These are phyloP conservation scores for Phytopythium delawarense DNA, from an alignment of 352 stramenopile genomes.

Conservation along the genomic window DNA sequence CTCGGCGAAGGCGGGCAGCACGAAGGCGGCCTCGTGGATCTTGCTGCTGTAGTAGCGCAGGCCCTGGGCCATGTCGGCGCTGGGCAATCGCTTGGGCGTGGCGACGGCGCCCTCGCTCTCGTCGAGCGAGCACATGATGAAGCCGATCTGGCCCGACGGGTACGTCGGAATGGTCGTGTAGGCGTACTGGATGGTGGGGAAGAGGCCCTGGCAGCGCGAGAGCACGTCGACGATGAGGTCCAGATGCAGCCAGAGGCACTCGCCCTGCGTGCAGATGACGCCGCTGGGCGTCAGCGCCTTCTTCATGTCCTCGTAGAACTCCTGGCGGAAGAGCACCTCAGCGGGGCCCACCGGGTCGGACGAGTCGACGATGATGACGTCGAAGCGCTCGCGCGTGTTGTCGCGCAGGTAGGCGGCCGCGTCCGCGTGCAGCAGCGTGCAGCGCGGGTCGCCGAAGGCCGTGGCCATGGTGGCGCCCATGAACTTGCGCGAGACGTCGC, in stretches of 20 bases:
- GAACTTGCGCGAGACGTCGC: constrained; percentile 94
- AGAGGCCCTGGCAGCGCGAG: constrained; percentile 85
- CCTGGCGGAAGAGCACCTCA: constrained; percentile 92
- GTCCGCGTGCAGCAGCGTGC: constrained; percentile 93
- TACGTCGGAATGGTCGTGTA: constrained; percentile 99
- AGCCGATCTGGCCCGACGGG: constrained; percentile 98
- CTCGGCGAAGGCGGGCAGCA: constrained; percentile 94
- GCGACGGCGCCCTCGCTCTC: constrained; percentile 46
- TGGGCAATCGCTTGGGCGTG: constrained; percentile 67
- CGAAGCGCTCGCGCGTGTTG: constrained; percentile 86
- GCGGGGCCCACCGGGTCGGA: constrained; percentile 94
- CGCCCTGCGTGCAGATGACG: constrained; percentile 91
- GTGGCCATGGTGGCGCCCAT: constrained; percentile 88
- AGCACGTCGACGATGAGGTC: constrained; percentile 96
- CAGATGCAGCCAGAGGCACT: constrained; percentile 98
- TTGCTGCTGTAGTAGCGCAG: constrained; percentile 95
- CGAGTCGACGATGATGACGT: constrained; percentile 97
- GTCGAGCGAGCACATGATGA: constrained; percentile 91
- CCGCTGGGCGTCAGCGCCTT: constrained; percentile 82
- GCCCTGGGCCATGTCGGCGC: constrained; percentile 49
- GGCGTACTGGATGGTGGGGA: constrained; percentile 96
- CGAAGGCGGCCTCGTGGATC: constrained; percentile 95
- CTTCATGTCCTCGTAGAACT: constrained; percentile 95
- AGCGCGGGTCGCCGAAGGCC: constrained; percentile 94
- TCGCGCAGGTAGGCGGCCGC: constrained; percentile 86